phyloP scores from a whole-genome alignment of 192 early-diverging fungal species.

The Spizellomyces sp. region DNA sequence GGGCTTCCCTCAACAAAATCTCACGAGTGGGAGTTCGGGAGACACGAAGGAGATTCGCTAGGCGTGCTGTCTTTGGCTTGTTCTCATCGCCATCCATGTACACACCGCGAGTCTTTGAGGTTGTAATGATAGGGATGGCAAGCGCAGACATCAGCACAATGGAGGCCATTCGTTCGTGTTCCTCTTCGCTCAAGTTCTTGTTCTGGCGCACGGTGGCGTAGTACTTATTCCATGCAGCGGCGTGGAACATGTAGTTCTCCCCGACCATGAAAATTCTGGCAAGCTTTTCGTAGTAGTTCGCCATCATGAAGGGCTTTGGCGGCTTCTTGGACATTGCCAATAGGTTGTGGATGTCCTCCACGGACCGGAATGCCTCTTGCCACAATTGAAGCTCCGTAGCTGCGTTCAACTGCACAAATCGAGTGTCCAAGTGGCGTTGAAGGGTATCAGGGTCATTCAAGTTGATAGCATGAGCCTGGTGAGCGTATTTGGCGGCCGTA shows the following conservation, averaged over 20 bases:
- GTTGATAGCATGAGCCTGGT: constrained; percentile 93
- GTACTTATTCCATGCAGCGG: constrained; percentile 93
- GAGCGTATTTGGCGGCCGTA: constrained; percentile 85
- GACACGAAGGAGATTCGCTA: constrained; percentile 87
- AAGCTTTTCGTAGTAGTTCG: constrained; percentile 98
- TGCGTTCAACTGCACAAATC: constrained; percentile 94
- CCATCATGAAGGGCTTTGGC: constrained; percentile 93
- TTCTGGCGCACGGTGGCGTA: constrained; percentile 69
- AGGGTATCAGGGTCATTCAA: constrained; percentile 94
- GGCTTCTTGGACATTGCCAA: constrained; percentile 82
- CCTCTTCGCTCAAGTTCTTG: constrained; percentile 81
- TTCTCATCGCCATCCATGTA: constrained; percentile 76
- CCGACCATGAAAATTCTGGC: constrained; percentile 95
- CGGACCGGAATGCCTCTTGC: constrained; percentile 97
- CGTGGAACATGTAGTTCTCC: constrained; percentile 97
- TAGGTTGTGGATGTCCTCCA: constrained; percentile 97
- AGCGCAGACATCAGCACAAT: constrained; percentile 92
- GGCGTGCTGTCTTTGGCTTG: constrained; percentile 71
- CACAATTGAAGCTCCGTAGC: constrained; percentile 97
- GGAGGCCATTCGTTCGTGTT: constrained; percentile 88
- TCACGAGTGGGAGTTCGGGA: constrained; percentile 83
- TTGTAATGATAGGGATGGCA: constrained; percentile 93
- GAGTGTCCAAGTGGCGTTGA: constrained; percentile 93
- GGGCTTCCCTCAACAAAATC: constrained; percentile 85
- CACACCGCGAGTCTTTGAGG: constrained; percentile 71